Evolutionary conservation across 1,284 basidiomycete species (phyloP), one percentile per base, ranked within the genome.

Genomic region (Leccinum pallidistipes): DNA sequence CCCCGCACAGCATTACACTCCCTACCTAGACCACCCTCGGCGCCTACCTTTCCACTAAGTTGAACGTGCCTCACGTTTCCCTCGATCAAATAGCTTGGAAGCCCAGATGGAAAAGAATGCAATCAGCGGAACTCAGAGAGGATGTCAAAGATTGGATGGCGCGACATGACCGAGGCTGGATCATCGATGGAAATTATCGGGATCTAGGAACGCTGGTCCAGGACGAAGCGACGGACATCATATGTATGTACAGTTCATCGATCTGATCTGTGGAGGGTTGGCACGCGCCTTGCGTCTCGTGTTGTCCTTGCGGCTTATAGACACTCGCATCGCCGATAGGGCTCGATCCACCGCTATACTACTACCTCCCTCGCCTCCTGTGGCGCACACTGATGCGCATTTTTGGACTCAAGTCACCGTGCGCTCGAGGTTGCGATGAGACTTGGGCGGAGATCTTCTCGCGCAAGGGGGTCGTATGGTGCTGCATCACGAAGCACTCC

Each of bases 311-410:
- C 12, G 12, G 21, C 18, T 49, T 38, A 16, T 27, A 31, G 38
- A 10, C 9, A 34, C 5, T 6, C 45, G 11, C 45, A 49, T 24
- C 11, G 3, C 9, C 11, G 7, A 49, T 61, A 88, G 86, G 86
- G 87, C 76, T 88, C 24, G 85, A 88, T 67, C 85, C 86, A n/a
- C 87, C 87, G 8, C 74, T 88, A 49, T 29, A 73, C 11, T 71
- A 83, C 14, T 87, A 86, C 73, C 80, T 88, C 60, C 83, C 85
- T 43, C 82, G 86, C 16, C 65, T 88, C 24, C 64, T 81, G 59
- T 60, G 75, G 56, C 80, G 86, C 52, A 87, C 86, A 0, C 66
- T 86, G 31, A 68, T 75, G 60, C 83, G 86, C 21, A 64, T 87
- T 10, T 58, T 86, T 34, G 64, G 79, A 3, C 58, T 79, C 24